These are phyloP conservation scores for Recurvomyces mirabilis DNA, from an alignment of 495 filamentous ascomycete species.

Conservation along the genomic window DNA sequence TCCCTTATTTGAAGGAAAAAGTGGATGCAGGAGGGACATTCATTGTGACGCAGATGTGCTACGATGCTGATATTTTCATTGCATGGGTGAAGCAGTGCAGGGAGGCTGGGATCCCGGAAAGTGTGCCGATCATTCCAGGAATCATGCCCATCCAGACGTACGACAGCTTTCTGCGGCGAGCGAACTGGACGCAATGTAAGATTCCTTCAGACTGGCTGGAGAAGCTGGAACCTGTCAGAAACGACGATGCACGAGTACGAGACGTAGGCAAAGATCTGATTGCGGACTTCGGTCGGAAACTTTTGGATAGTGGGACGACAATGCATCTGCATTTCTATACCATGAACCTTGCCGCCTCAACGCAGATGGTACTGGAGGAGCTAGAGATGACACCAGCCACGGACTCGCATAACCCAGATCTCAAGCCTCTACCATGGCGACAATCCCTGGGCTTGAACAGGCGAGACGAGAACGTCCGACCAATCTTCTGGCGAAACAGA, in stretches of 20 bases:
- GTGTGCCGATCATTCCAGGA: conserved; percentile 81
- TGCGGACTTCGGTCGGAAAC: conserved; percentile 80
- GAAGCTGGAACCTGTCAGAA: conserved; percentile 83
- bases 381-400: conserved; percentile 55
- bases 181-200: conserved; percentile 74
- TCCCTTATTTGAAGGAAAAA: conserved; percentile 95
- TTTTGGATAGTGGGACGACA: conserved; percentile 63
- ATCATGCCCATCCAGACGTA: conserved; percentile 99
- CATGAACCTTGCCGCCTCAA: conserved; percentile 96
- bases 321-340: conserved; percentile 97
- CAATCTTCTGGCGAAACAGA: conserved; percentile 97
- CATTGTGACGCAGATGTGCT: conserved; percentile 98
- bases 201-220: conserved; percentile 73
- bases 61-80: conserved; percentile 90
- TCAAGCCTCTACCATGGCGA: conserved; percentile 85
- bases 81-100: conserved; percentile 78
- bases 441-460: conserved; percentile 82
- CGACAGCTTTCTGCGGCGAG: conserved; percentile 77
- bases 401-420: conserved; percentile 60
- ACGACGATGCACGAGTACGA: conserved; percentile 84
- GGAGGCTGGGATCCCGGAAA: conserved; percentile 59
- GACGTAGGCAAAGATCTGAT: conserved; percentile 82
- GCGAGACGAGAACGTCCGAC: conserved; percentile 87
- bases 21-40: conserved; percentile 89
- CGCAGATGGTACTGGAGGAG: conserved; percentile 85